phyloP scores from a whole-genome alignment of 306 rosid genomes.

The Quercus glauca region DNA sequence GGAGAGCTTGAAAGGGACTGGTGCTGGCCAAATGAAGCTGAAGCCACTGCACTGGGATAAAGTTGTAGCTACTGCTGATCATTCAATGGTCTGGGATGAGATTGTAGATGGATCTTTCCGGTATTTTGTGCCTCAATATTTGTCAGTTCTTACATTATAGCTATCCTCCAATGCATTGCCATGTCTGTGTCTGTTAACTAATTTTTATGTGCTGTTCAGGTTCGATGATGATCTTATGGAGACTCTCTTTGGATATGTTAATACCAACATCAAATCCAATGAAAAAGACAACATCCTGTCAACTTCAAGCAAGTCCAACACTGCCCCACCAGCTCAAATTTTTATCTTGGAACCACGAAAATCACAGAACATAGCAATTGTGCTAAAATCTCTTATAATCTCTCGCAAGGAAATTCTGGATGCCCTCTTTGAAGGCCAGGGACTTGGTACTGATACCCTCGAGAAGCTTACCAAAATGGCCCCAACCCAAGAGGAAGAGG shows the following conservation, averaged over 20 bases:
- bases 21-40: constrained; percentile 41
- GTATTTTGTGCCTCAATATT: constrained; percentile 27
- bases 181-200: not conserved
- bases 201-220: constrained; percentile 33
- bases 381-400: constrained; percentile 56
- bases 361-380: constrained; percentile 77
- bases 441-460: constrained; percentile 60
- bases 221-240: constrained; percentile 80
- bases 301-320: constrained; percentile 28
- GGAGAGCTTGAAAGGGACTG: constrained; percentile 37
- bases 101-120: constrained; percentile 75
- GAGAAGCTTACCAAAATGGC: constrained; percentile 76
- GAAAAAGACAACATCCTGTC: constrained; percentile 35
- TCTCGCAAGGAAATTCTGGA: constrained; percentile 60
- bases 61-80: constrained; percentile 73
- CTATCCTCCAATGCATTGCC: not conserved
- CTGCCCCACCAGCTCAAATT: constrained; percentile 44
- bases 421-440: constrained; percentile 66
- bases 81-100: constrained; percentile 81
- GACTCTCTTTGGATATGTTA: constrained; percentile 68
- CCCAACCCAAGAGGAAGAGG: constrained; percentile 65
- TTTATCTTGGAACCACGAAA: constrained; percentile 69
- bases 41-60: constrained; percentile 96
- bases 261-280: constrained; percentile 23
- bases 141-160: not conserved